Evolutionary conservation across 2,329 filamentous ascomycete genomes (phyloP), one percentile per base, ranked within the genome.

Genomic region (Trichoderma sp.): DNA sequence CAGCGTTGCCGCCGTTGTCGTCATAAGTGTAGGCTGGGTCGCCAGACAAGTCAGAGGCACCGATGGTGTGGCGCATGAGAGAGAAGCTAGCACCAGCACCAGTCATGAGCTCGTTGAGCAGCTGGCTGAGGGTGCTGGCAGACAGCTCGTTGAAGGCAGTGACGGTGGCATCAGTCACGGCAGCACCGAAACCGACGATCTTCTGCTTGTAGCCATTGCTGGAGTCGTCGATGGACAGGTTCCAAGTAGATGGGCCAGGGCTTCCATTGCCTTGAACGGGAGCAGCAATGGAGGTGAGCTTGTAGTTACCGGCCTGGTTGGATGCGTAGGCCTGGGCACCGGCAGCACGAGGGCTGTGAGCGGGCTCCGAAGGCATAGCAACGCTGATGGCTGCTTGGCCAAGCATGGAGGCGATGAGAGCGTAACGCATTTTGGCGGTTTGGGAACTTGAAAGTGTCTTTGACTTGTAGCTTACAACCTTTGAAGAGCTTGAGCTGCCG

Each of bases 111-210:
- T 79, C 76, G 51, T 75, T 75, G 43, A 83, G 76, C n/a, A 83
- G 77, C 68, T 77, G 71, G 36, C 73, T 76, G 30, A 77, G 79
- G 60, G 76, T 74, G 65, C 76, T 75, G 28, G 74, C 73, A 8
- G 80, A 73, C 11, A 83, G 78, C 11, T 75, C 71, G 62, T 80
- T 79, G 74, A 83, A 77, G 39, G 81, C 79, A 51, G 78, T 75
- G 11, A 83, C 80, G 5, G 82, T 83, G 28, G 81, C 80, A 71
- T 83, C 82, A 3, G 82, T 83, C 32, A 83, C 80, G 8, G 82
- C 77, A 11, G 80, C 82, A 32, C 82, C 82, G 70, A 83, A 83
- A 6, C 82, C 82, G 26, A 74, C 78, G 73, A 84, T 76, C 32
- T 72, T 79, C 74, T 84, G 82, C 73, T 82, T 83, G 75, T 80